A percentile compares a stretch with the other conserved stretches of the same genome.
Evolutionary conservation across 2,329 filamentous ascomycete genomes (phyloP).

Genomic region (Pestalotiopsis sp.): DNA sequence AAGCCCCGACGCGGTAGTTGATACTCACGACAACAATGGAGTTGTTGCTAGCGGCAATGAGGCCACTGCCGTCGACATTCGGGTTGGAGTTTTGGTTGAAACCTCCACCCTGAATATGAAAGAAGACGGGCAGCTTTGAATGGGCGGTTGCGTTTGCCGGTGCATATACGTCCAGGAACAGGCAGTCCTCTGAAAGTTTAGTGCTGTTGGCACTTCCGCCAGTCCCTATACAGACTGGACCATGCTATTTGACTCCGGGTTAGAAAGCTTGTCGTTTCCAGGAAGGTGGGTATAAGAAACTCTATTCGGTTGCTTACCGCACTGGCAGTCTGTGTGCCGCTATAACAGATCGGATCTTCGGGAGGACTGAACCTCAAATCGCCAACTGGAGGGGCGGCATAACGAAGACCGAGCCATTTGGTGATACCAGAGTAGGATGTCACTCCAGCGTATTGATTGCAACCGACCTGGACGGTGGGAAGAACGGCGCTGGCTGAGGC

Average conservation of each 20-base stretch:
- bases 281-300: neutral
- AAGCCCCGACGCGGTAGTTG: constrained; percentile 78
- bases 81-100: constrained; percentile 53
- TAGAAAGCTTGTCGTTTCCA: neutral
- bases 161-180: constrained; percentile 69
- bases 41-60: constrained; percentile 61
- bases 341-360: constrained; percentile 56
- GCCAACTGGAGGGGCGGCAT: constrained; percentile 70
- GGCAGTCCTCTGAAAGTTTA: constrained; percentile 62
- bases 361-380: constrained; percentile 69
- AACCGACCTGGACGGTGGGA: constrained; percentile 62
- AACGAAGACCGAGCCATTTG: constrained; percentile 77
- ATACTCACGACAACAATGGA: constrained; percentile 72
- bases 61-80: constrained; percentile 61
- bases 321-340: constrained; percentile 55
- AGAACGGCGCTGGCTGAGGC: constrained; percentile 22
- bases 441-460: constrained; percentile 67
- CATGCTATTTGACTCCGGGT: constrained; percentile 23
- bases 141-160: constrained; percentile 52
- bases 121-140: constrained; percentile 66
- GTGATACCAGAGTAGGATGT: constrained; percentile 57
- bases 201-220: constrained; percentile 18
- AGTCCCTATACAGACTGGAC: constrained; percentile 28
- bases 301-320: constrained; percentile 40
- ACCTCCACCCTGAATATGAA: constrained; percentile 62